Percentiles rank a stretch among this genome's conserved stretches.
phyloP scores from a whole-genome alignment of 139 green algal species.

The Chlamydomonas eustigma region DNA sequence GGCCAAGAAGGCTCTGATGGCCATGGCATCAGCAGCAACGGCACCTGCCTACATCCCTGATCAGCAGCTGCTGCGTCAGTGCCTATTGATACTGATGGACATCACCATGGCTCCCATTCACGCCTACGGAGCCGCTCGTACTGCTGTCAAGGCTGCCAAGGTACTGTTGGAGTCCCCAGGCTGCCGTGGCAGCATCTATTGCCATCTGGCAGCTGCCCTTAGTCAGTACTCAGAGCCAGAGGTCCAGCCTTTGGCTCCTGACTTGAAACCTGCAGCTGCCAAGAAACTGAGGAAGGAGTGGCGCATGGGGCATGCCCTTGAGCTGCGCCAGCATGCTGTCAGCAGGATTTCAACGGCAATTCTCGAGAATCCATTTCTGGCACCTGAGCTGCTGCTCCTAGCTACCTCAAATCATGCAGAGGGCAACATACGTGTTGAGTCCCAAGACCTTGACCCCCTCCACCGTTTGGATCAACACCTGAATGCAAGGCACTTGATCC shows the following conservation, averaged over 20 bases:
- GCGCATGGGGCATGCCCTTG: neutral
- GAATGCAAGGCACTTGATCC: too few relatives aligned
- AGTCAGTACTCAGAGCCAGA: neutral
- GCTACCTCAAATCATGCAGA: too few relatives aligned
- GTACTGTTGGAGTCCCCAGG: neutral
- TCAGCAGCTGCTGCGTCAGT: too few relatives aligned
- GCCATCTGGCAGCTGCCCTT: neutral
- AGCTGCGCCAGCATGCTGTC: neutral
- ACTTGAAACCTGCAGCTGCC: neutral
- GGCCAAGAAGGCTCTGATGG: neutral
- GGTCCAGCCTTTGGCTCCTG: neutral
- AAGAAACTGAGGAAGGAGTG: constrained; percentile 7
- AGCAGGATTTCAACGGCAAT: neutral
- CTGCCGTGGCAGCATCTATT: neutral
- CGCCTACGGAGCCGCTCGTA: neutral
- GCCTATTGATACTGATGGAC: constrained; percentile 12
- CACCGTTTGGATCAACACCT: too few relatives aligned
- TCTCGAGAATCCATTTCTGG: neutral
- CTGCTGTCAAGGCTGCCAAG: constrained; percentile 24
- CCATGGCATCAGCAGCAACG: neutral
- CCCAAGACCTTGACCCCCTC: too few relatives aligned
- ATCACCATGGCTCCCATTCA: constrained; percentile 15
- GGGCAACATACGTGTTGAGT: too few relatives aligned
- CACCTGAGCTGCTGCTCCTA: neutral
- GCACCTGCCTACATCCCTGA: neutral